Evolutionary conservation across 2,329 filamentous ascomycete genomes (phyloP).

Genomic region (Aspergillus fumigatus): DNA sequence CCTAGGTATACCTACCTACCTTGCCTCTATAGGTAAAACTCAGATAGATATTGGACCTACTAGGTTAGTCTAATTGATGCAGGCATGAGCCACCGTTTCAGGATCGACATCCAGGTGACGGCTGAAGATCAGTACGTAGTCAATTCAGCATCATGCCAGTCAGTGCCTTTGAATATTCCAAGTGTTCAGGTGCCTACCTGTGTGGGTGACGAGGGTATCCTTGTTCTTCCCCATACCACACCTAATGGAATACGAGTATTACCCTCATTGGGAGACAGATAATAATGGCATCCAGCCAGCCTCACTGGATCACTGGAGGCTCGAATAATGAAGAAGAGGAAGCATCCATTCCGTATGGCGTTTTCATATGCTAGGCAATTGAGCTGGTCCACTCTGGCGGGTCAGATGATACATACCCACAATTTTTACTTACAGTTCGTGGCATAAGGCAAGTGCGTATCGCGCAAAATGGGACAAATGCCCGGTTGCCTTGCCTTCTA

Average conservation of each 20-base stretch:
- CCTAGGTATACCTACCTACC: background rate
- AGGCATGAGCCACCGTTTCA: background rate
- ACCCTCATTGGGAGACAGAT: background rate
- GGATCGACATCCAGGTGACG: conserved; percentile 12
- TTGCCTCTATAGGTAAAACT: background rate
- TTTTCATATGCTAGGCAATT: background rate
- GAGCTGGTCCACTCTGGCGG: background rate
- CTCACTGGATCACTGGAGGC: background rate
- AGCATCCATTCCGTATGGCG: background rate
- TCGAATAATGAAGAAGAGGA: background rate
- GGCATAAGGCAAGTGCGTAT: background rate
- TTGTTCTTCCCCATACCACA: conserved; percentile 1
- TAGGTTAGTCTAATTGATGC: background rate
- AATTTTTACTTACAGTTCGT: background rate
- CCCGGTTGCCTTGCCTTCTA: background rate
- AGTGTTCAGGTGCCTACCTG: conserved; percentile 19
- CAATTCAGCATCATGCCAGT: background rate
- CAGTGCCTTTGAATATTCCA: conserved; percentile 2
- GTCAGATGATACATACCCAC: conserved; percentile 2
- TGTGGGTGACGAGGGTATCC: conserved; percentile 18
- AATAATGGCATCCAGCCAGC: background rate
- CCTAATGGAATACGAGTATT: background rate
- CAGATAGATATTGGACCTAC: background rate
- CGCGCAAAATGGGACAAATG: background rate
- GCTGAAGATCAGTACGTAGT: conserved; percentile 1